Base-by-base conservation (phyloP, 225 moss, liverwort and hornwort species). In the Pseudoscleropodium purum region DNA sequence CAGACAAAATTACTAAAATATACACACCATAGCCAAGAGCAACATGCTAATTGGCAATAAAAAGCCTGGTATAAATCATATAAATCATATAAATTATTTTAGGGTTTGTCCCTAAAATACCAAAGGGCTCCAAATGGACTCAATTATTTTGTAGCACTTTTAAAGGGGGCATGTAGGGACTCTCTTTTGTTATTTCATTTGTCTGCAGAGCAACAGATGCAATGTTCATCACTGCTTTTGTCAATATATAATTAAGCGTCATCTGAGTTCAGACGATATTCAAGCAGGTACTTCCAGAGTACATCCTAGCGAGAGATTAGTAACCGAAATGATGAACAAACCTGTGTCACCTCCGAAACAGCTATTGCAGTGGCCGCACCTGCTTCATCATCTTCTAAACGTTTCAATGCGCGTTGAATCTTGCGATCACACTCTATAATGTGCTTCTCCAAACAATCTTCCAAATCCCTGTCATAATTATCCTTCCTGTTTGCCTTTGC, bases 291-390 rank as follows among this genome's bases (percentile, higher is more conserved):
- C 79, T 72, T 80, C 70, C 57, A 81, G 83, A 43, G 37, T 36
- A 64, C 51, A 83, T 68, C 56, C 70, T 69, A n/a, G 64, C 72
- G 66, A 87, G 43, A 91, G 15, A 82, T n/a, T 64, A 59, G 73
- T 61, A 57, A 86, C 79, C 67, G 87, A 84, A 85, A 89, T 87
- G 89, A 87, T 87, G 84, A 85, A 94, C 94, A 84, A 90, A 99
- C 98, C 98, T 99, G 94, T 23, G 98, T 99, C 79, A 99, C 98
- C 90, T 97, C 96, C 78, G 97, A 99, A 86, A 99, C 98, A 86
- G 98, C 98, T 81, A 99, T 97, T 61, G 98, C 98, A 88, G 96
- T 97, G 72, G 97, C 98, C 88, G 98, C 98, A 85, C 98, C 98
- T 81, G 97, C 98, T 86, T 99, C 98, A 90, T 99, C 98, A 91